Conservation (phyloP, 129 eudicot species). For the Ambrosia trifida region DNA sequence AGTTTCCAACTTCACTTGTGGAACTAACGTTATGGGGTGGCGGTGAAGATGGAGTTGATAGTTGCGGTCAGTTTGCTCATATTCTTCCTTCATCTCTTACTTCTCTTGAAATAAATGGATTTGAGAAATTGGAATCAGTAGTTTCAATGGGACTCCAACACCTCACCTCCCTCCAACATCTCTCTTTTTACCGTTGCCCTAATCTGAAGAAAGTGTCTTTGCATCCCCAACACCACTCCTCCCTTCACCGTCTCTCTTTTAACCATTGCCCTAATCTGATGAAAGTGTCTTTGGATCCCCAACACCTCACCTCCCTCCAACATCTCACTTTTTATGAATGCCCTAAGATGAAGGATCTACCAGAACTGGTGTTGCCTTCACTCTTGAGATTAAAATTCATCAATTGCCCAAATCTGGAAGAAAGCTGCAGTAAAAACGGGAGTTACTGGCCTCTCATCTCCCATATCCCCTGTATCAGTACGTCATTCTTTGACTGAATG, state of each 20-base stretch:
- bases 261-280: background rate
- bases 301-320: slow-evolving; percentile 28
- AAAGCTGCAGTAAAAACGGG: background rate
- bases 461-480: background rate
- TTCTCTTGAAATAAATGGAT: too few relatives aligned
- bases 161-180: too few relatives aligned
- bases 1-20: too few relatives aligned
- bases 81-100: too few relatives aligned
- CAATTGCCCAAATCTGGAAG: background rate
- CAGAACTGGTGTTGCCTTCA: background rate
- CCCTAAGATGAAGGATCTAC: background rate
- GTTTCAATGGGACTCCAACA: too few relatives aligned
- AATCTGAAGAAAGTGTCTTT: too few relatives aligned
- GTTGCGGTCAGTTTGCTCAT: too few relatives aligned
- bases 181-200: too few relatives aligned
- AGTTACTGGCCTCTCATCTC: slow-evolving; percentile 6
- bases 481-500: too few relatives aligned
- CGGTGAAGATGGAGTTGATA: too few relatives aligned
- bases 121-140: too few relatives aligned
- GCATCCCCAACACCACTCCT: background rate
- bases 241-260: background rate
- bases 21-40: too few relatives aligned
- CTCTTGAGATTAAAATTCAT: background rate
- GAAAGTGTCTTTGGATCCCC: background rate
- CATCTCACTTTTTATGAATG: accelerated